phyloP scores from a whole-genome alignment of 139 green algal species.

The Chlorokybus atmophyticus region DNA sequence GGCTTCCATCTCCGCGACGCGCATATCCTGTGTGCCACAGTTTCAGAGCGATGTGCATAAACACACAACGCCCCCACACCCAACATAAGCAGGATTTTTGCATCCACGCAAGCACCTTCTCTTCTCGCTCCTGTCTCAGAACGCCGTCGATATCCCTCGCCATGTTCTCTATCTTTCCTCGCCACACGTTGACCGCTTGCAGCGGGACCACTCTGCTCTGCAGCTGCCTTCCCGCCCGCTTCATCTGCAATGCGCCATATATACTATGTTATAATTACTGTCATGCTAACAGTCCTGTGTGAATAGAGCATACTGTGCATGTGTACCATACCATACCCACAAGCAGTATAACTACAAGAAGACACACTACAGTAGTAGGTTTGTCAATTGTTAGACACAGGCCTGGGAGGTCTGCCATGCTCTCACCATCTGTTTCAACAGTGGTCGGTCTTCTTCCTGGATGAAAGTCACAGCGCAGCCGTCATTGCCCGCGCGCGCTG shows the following conservation, averaged over 20 bases:
- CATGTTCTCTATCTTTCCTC: conserved; percentile 45
- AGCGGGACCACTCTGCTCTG: conserved; percentile 48
- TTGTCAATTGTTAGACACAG: no score
- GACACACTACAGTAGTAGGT: no score
- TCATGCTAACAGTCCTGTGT: no score
- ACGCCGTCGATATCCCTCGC: conserved; percentile 41
- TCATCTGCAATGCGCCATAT: conserved; percentile 40
- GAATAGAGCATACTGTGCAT: no score
- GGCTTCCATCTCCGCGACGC: no score
- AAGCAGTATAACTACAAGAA: no score
- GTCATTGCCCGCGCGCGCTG: conserved; percentile 66
- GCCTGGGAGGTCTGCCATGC: no score
- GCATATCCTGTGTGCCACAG: no score
- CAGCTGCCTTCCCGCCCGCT: conserved; percentile 45
- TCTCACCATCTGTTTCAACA: conserved; percentile 69
- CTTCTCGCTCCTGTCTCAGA: conserved; percentile 18
- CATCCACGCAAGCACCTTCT: not conserved
- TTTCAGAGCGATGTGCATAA: not conserved
- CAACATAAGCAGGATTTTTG: conserved; percentile 1
- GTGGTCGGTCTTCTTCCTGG: conserved; percentile 56
- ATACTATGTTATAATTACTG: not conserved
- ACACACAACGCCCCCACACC: not conserved
- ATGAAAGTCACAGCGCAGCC: conserved; percentile 76
- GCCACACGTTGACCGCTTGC: conserved; percentile 43
- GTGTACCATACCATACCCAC: no score